Conservation (phyloP, 1,139 yeast species). For the Yamadazyma trypodendri region DNA sequence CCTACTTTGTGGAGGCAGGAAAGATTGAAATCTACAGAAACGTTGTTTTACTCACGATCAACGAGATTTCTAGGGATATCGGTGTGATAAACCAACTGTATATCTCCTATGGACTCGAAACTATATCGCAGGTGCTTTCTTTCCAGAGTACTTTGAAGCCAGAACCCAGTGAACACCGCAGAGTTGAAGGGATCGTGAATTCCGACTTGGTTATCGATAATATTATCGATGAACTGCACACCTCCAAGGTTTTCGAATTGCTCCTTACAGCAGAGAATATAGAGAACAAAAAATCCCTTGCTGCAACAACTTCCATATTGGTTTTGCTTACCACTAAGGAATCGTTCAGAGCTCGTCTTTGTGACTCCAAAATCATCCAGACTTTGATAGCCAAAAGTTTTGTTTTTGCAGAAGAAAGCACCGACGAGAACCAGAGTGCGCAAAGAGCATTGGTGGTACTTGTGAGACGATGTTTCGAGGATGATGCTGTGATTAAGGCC, state of each 20-base stretch:
- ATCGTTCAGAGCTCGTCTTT: conserved; percentile 30
- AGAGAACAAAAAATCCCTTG: neutral
- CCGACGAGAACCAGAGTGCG: conserved; percentile 9
- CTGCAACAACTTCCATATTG: neutral
- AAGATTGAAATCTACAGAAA: conserved; percentile 2
- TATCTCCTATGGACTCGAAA: conserved; percentile 35
- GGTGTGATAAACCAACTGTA: conserved; percentile 10
- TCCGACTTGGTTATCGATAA: conserved; percentile 6
- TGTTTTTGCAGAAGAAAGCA: conserved; percentile 1
- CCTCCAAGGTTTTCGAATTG: conserved; percentile 22
- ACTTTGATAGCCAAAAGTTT: conserved; percentile 1
- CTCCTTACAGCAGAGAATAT: neutral
- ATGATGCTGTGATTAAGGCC: conserved; percentile 46
- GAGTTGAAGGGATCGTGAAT: conserved; percentile 13
- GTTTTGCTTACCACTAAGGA: conserved; percentile 1
- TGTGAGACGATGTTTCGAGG: conserved; percentile 71
- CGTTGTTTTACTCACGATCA: conserved; percentile 6
- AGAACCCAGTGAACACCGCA: conserved; percentile 16
- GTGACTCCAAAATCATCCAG: conserved; percentile 38
- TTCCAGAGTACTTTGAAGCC: conserved; percentile 42
- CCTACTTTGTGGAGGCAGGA: neutral
- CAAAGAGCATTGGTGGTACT: conserved; percentile 34
- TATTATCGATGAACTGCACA: conserved; percentile 12
- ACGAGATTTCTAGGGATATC: conserved; percentile 3
- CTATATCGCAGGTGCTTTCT: conserved; percentile 49